Conservation (phyloP, 2,329 filamentous ascomycete species). For the Calonectria pseudoturangicola region DNA sequence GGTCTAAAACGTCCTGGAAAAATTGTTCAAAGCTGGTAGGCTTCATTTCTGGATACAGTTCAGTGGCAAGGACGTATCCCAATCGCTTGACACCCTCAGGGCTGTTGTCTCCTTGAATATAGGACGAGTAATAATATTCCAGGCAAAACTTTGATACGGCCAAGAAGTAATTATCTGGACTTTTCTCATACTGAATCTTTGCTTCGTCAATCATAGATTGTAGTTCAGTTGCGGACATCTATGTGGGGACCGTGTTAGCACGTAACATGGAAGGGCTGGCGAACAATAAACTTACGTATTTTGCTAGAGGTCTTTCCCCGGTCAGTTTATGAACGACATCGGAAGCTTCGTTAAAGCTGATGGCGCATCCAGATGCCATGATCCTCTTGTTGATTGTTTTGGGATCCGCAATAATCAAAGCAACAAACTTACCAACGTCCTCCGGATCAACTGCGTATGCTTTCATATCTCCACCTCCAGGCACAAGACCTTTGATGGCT, state of each 20-base stretch:
- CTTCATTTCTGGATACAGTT: neutral
- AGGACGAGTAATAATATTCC: neutral
- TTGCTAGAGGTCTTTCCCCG: neutral
- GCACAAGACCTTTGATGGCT: neutral
- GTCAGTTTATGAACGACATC: neutral
- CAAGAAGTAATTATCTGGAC: neutral
- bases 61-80: neutral
- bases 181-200: neutral
- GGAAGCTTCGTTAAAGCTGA: neutral
- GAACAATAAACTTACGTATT: neutral
- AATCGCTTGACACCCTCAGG: neutral
- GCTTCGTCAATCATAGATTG: neutral
- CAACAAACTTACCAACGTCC: neutral
- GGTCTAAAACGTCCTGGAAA: neutral
- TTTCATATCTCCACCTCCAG: slow-evolving; percentile 1
- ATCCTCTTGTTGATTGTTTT: neutral
- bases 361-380: neutral
- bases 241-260: neutral
- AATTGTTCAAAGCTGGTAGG: neutral
- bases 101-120: neutral
- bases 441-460: neutral
- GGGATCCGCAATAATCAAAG: neutral
- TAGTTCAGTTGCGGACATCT: neutral
- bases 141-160: neutral
- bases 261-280: neutral